Conservation (phyloP, 495 filamentous ascomycete species). For the Tuber umbilicatum region DNA sequence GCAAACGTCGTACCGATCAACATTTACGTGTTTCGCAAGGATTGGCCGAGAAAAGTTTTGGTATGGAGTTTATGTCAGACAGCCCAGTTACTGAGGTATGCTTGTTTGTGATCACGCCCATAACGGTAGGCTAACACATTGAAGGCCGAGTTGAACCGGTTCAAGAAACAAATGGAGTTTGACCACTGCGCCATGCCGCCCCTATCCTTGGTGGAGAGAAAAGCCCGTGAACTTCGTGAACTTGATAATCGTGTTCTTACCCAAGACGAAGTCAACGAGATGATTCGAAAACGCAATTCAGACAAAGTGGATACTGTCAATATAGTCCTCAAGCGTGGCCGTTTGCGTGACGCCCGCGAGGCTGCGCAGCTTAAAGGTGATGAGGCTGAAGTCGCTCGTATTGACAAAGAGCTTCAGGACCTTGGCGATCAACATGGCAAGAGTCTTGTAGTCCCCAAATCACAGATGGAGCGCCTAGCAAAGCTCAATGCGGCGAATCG, state of each 20-base stretch:
- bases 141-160: slow-evolving; percentile 75
- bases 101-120: slow-evolving; percentile 9
- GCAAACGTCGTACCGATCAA: slow-evolving; percentile 65
- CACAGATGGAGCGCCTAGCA: slow-evolving; percentile 58
- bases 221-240: slow-evolving; percentile 72
- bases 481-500: slow-evolving; percentile 72
- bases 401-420: slow-evolving; percentile 62
- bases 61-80: slow-evolving; percentile 78
- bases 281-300: slow-evolving; percentile 60
- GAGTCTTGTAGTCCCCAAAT: slow-evolving; percentile 22
- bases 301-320: slow-evolving; percentile 46
- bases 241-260: slow-evolving; percentile 75
- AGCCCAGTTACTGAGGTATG: slow-evolving; percentile 64
- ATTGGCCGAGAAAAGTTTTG: slow-evolving; percentile 67
- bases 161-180: slow-evolving; percentile 63
- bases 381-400: slow-evolving; percentile 51
- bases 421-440: slow-evolving; percentile 59
- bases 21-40: slow-evolving; percentile 70
- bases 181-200: slow-evolving; percentile 68
- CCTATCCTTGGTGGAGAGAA: slow-evolving; percentile 55
- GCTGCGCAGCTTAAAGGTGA: slow-evolving; percentile 60
- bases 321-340: slow-evolving; percentile 57
- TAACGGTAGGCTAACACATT: slow-evolving; percentile 38
- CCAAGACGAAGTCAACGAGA: slow-evolving; percentile 67
- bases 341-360: slow-evolving; percentile 56